Evolutionary conservation across 805 yeast species (phyloP), one percentile per base, ranked within the genome.

Genomic region (Spathaspora girioi): DNA sequence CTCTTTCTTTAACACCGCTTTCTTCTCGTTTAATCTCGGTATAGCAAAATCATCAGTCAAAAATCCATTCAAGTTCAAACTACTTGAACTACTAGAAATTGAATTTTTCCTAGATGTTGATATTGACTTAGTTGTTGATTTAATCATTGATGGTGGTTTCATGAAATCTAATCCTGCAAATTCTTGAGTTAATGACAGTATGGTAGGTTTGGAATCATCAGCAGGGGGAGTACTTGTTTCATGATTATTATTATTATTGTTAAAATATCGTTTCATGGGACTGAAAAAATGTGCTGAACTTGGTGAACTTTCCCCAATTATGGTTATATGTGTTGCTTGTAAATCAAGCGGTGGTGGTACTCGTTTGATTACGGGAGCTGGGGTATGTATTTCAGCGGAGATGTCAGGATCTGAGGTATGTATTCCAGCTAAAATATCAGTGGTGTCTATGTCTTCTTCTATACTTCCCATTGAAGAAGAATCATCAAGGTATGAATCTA

Each of bases 401-500:
- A 31, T 19, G 11, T 29, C 27, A 18, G 27, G 26, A 18, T 10
- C 7, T 7, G 26, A 12, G 10, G 19, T 8, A 35, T 47, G 41
- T 23, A 50, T 43, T 23, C 45, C 38, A 2, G 38, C 46, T 42
- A 59, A 48, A 1, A 60, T 27, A 46, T 57, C 53, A 5, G 58
- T 31, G n/a, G 65, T 59, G 43, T 61, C 52, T 18, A 43, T 26
- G 17, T 57, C 60, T 7, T 56, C 61, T 1, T 50, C 27, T 38
- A 57, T 58, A 48, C 63, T 59, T 6, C 58, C 63, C 38, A 58
- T 52, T 2, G 56, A 58, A 1, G 61, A 54, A 5, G 57, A 54
- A 50, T 69, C 75, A 49, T 73, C 77, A 40, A 74, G 63, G 51
- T 74, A 74, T 20, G 75, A 68, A 55, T 73, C 77, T 38, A 74